Conservation (phyloP, 768 basidiomycete species). For the Tubosaeta sp. region DNA sequence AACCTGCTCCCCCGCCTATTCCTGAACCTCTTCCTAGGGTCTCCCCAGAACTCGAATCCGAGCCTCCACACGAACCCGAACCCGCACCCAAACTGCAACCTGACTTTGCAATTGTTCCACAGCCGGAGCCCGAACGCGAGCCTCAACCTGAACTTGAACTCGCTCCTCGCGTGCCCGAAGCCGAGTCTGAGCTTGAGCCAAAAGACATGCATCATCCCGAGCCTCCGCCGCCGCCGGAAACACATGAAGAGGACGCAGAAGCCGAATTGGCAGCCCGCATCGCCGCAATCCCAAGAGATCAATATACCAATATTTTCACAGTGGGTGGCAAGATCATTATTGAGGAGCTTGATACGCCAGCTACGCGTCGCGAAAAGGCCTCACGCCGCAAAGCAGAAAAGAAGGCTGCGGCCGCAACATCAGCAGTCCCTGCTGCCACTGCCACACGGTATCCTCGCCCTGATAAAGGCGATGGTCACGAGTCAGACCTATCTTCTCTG, state of each 20-base stretch:
- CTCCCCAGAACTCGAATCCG: not conserved
- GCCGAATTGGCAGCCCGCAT: conserved; percentile 25
- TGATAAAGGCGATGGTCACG: conserved; percentile 20
- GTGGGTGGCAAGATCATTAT: conserved; percentile 56
- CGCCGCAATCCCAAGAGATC: conserved; percentile 26
- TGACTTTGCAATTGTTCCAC: not conserved
- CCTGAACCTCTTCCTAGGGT: not conserved
- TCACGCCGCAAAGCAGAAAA: conserved; percentile 42
- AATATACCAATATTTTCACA: conserved; percentile 26
- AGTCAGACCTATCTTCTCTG: conserved; percentile 43
- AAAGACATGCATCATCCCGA: not conserved
- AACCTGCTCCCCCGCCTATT: not conserved
- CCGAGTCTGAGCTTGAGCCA: not conserved
- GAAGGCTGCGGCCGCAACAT: conserved; percentile 11
- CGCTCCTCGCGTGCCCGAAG: not conserved
- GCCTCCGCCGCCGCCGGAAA: not conserved
- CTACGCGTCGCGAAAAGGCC: conserved; percentile 57
- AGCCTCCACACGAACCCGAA: not conserved
- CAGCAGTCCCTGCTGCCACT: conserved; percentile 13
- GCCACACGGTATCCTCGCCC: not conserved
- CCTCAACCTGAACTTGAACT: not conserved
- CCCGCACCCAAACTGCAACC: not conserved
- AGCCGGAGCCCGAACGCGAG: not conserved
- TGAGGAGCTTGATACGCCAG: conserved; percentile 71
- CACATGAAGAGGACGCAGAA: conserved; percentile 6